A percentile compares a stretch with the other conserved stretches of the same genome.
phyloP scores from a whole-genome alignment of 2,329 filamentous ascomycete genomes.

The Magnaporthiopsis incrustans region DNA sequence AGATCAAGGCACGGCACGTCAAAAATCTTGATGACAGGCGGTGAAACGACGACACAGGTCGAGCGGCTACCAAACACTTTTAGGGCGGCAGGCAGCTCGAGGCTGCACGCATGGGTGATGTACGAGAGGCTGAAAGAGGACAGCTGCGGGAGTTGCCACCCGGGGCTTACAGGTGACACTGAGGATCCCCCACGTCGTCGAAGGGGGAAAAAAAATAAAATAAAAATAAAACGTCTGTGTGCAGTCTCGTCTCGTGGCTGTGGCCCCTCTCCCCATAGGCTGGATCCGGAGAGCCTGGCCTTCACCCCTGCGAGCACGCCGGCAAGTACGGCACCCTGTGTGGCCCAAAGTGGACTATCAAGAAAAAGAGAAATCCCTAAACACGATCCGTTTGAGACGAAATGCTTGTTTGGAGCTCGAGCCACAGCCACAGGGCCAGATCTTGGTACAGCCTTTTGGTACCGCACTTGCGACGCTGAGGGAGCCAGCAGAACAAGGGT shows the following conservation, averaged over 20 bases:
- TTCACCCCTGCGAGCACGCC: not conserved
- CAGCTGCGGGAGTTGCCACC: too few species aligned
- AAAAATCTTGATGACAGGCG: not conserved
- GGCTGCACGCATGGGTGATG: not conserved
- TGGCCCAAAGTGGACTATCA: too few species aligned
- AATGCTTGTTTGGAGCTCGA: not conserved
- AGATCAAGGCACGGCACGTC: not conserved
- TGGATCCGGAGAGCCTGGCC: too few species aligned
- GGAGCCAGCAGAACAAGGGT: too few species aligned
- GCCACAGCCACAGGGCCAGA: too few species aligned
- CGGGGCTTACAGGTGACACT: too few species aligned
- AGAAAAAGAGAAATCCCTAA: too few species aligned
- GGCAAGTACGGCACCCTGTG: not conserved
- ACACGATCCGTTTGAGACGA: not conserved
- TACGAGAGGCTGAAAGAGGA: too few species aligned
- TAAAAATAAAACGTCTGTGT: not conserved
- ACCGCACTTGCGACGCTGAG: too few species aligned
- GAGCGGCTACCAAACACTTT: not conserved
- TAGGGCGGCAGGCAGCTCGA: not conserved
- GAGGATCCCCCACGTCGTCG: too few species aligned
- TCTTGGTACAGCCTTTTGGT: too few species aligned
- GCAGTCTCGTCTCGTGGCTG: not conserved
- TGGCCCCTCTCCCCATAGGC: too few species aligned
- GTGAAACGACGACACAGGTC: not conserved
- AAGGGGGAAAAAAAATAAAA: not conserved